Base-by-base conservation (phyloP, 306 rosid genomes). In the Gastrolobium villosum region DNA sequence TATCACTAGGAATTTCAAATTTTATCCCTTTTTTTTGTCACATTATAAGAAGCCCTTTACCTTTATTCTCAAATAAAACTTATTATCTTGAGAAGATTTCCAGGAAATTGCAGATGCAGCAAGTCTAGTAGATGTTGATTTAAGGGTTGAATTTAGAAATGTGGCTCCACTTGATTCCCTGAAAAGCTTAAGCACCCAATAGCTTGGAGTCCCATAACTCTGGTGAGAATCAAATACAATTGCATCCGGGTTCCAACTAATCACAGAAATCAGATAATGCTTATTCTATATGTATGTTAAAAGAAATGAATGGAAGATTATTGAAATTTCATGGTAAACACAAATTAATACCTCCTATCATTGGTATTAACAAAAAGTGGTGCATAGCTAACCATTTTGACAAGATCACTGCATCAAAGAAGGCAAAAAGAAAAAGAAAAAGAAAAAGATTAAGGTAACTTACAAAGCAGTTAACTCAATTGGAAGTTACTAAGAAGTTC, bases 341-440 rank as follows among this genome's bases (percentile, higher is more conserved):
- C 13, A 28, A 20, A 9, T 15, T 2, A 65, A 13, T 87, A 89
- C 93, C 84, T 76, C 64, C 83, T 80, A 84, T 89, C 76, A 77
- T 89, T 86, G 63, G 59, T 26, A 70, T 91, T 84, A 43, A 87
- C 92, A 14, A 89, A 87, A 78, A 89, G 93, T 5, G 96, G 94
- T 2, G 93, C 93, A 81, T 91, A 91, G 89, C 90, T 82, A 50
- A 83, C 89, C 96, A 89, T 91, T 40, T 66, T 72, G 72, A 91
- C 88, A 37, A 72, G 54, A 71, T 91, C 92, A 79, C 92, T 91
- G 88, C 86, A 85, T 76, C 53, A 30, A 40, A 50, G 34, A 74
- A 62, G 34, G 20, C 4, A 49, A 44, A 41, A 56, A 20, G 1
- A 20, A 20, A 20, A 20, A 20, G 26, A 20, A 20, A n/a, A n/a